Base-by-base conservation (phyloP, 83 land plant genomes). In the Picea abies region DNA sequence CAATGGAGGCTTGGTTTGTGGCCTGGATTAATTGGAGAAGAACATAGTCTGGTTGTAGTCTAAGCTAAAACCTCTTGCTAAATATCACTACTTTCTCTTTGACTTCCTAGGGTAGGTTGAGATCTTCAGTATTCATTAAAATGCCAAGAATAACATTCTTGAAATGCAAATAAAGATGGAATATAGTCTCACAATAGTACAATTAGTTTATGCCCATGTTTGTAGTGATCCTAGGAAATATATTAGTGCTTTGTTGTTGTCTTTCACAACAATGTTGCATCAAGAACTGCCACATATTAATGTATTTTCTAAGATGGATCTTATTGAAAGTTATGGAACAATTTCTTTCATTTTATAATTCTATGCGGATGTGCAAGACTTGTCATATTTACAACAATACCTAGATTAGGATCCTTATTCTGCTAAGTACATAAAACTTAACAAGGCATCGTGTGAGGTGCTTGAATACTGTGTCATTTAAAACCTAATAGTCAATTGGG, bases 71-170 rank as follows among this genome's bases (percentile, higher is more conserved):
- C 47, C 5, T 41, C 47, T 41, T 41, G 47, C 0, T 5, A 41
- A 41, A 41, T 41, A 98, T 89, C 99, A 98, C 79, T 98, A 98
- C 82, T 84, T 98, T 60, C 94, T 98, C 14, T 98, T 98, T 87
- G 99, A 98, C 89, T 98, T 98, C 82, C 99, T 99, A 70, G 99
- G 99, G 78, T 98, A 97, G 86, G 99, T 96, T 79, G 98, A 97
- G 85, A 88, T 97, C 70, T 97, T 96, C 83, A 94, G 91, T 62
- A 92, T 98, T 82, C 99, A 94, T 84, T 83, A 89, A 47, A 96
- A 92, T 91, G 99, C 96, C 22, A 96, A 96, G 86, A 92, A 82
- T 39, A 89, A 91, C 60, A 93, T 98, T 58, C 76, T 81, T 72
- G 91, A 89, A 86, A 94, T 97, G 87, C 88, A 88, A 11, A 94